Base-by-base conservation (phyloP, 495 filamentous ascomycete species). In the Hypomontagnella submonticulosa region DNA sequence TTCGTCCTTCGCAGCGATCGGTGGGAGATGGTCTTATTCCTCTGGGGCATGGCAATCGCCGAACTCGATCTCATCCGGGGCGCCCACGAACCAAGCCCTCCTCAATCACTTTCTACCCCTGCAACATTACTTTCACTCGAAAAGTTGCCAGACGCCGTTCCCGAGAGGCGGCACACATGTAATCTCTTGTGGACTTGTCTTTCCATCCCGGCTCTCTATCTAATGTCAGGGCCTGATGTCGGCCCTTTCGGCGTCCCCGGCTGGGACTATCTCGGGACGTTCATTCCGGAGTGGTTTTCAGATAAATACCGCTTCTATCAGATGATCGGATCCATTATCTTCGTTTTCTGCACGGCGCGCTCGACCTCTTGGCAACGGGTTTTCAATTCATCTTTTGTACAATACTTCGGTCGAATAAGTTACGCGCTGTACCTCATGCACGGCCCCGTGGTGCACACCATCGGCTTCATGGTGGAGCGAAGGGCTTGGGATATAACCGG, bases 391-490 rank as follows among this genome's bases (percentile, higher is more conserved):
- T 16, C 56, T 4, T 13, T 57, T 4, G 71, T 76, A 10, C 79
- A 82, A 62, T 84, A 85, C 66, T 67, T 84, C 7, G 83, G 81
- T 42, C 75, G 72, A 52, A 82, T 84, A 43, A 81, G 77, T 51
- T 85, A 81, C 59, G 76, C 80, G 30, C 61, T 85, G 8, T 85
- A 85, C 58, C 73, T 85, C 15, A 75, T 84, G 71, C 83, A 85
- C 65, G 83, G 83, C 0, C 83, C 83, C 11, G 75, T 83, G 0
- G 57, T 76, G 52, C 80, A 85, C 50, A 77, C 76, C 4, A 16
- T 79, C 2, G 80, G 80, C 4, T 82, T 77, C 54, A 54, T 69
- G 3, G 62, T 81, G 4, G 69, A 79, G 66, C 59, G 65, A 7
- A 62, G 69, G 54, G 74, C 65, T 18, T 79, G 75, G 74, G 55